Percentiles rank a stretch among this genome's conserved stretches.
Conservation (phyloP, 768 basidiomycete species). For the Tulasnella sp. region DNA sequence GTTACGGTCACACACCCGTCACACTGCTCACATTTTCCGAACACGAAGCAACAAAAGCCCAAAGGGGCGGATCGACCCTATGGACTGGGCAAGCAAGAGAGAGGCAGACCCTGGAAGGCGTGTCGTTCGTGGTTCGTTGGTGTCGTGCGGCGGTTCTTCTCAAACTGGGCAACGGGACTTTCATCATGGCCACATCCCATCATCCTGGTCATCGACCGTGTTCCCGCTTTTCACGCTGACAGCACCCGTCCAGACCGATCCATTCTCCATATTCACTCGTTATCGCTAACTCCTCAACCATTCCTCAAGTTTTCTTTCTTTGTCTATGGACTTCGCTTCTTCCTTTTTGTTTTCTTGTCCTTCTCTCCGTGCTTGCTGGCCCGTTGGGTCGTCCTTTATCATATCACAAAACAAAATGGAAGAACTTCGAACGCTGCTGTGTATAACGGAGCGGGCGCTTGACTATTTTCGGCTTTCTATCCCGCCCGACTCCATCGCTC, state of each 20-base stretch:
- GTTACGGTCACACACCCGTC: neutral
- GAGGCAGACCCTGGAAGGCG: neutral
- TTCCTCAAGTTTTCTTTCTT: neutral
- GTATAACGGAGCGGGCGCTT: neutral
- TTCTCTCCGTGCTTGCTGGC: neutral
- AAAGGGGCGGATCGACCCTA: conserved; percentile 18
- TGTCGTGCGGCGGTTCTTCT: conserved; percentile 9
- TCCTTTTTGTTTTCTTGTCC: neutral
- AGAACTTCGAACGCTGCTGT: neutral
- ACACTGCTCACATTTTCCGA: neutral
- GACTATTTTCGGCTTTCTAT: neutral
- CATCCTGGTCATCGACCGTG: neutral
- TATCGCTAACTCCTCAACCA: neutral
- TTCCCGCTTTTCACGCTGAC: neutral
- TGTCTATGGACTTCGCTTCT: neutral
- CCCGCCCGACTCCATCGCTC: neutral
- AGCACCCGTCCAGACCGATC: neutral
- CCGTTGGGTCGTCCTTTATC: neutral
- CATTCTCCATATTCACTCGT: neutral
- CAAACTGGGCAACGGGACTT: conserved; percentile 1
- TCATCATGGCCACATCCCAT: conserved; percentile 3
- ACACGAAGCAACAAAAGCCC: neutral
- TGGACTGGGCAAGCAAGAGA: neutral
- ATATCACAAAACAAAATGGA: neutral
- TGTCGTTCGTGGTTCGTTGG: neutral